Base-by-base conservation (phyloP, 805 yeast species). In the Nakazawaea ishiwadae region DNA sequence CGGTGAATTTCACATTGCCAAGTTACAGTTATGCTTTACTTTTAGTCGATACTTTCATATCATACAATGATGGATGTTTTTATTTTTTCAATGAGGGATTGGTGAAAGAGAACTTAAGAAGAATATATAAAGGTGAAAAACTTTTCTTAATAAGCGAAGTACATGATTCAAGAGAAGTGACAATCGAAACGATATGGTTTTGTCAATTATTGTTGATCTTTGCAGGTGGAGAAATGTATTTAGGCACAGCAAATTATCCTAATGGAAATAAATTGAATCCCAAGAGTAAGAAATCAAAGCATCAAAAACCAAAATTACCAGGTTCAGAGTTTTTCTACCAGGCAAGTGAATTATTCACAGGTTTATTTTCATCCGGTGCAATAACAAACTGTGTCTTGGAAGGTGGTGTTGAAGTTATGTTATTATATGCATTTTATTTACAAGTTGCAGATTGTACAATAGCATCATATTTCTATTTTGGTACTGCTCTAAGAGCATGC, bases 401-500 rank as follows among this genome's bases (percentile, higher is more conserved):
- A 54, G 90, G 91, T 29, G 89, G 90, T 45, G 74, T 84, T 17
- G 95, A 84, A 56, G 88, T 82, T 2, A 66, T 83, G 65, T 58
- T 84, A 19, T 61, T 84, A 14, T 84, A 84, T 60, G 91, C 91
- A 0, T 84, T 84, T 52, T 84, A 81, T 55, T 62, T 84, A 23
- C 95, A 84, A 57, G 91, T 84, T 20, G 91, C 91, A 0, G 95
- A 84, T 55, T 82, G 89, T 53, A 84, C 90, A 1, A 81, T 84
- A 6, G 84, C 90, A 0, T 82, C 90, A 3, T 84, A 84, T 51
- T 82, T 84, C 53, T 84, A 84, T 58, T 82, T 84, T 59, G 90
- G 90, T 3, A 69, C 81, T 44, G 91, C 91, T 0, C 58, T 84
- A 28, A 66, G 90, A 44, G 79, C 90, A 0, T 79, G 88, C 6